phyloP scores from a whole-genome alignment of 768 basidiomycete species.

The Russula brevipes region DNA sequence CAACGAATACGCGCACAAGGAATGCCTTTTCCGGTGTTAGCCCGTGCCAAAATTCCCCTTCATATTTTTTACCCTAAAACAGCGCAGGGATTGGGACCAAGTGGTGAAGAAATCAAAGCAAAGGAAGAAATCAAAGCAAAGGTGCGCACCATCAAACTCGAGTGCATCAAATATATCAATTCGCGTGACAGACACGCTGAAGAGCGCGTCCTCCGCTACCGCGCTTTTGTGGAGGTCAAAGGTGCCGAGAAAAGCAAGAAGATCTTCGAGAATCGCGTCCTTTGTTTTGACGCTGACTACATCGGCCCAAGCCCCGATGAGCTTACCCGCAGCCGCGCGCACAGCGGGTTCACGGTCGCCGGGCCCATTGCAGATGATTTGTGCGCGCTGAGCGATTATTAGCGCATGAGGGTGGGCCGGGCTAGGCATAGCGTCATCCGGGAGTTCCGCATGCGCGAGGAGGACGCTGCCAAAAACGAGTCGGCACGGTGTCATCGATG shows the following conservation, averaged over 20 bases:
- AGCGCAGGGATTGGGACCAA: not conserved
- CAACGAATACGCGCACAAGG: conserved; percentile 76
- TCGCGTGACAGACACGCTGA: conserved; percentile 63
- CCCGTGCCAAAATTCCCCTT: conserved; percentile 69
- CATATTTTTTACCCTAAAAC: not conserved
- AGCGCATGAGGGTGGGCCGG: conserved; percentile 64
- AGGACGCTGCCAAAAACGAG: conserved; percentile 63
- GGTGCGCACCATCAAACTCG: conserved; percentile 58
- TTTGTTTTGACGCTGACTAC: conserved; percentile 39
- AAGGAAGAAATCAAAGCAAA: not conserved
- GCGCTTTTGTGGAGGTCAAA: conserved; percentile 56
- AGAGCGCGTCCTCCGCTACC: conserved; percentile 69
- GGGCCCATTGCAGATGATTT: conserved; percentile 74
- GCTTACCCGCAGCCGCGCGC: conserved; percentile 60
- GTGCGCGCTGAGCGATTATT: conserved; percentile 66
- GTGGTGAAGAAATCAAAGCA: no score
- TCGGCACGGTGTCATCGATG: conserved; percentile 67
- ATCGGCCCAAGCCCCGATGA: conserved; percentile 76
- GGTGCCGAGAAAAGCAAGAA: conserved; percentile 47
- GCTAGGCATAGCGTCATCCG: conserved; percentile 29
- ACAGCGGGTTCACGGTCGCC: conserved; percentile 80
- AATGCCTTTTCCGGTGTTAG: conserved; percentile 75
- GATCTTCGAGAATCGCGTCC: conserved; percentile 35
- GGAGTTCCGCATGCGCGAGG: conserved; percentile 33
- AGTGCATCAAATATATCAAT: conserved; percentile 62